These are phyloP conservation scores for Nitzschia inconspicua DNA, from an alignment of 108 stramenopile species.

Conservation along the genomic window DNA sequence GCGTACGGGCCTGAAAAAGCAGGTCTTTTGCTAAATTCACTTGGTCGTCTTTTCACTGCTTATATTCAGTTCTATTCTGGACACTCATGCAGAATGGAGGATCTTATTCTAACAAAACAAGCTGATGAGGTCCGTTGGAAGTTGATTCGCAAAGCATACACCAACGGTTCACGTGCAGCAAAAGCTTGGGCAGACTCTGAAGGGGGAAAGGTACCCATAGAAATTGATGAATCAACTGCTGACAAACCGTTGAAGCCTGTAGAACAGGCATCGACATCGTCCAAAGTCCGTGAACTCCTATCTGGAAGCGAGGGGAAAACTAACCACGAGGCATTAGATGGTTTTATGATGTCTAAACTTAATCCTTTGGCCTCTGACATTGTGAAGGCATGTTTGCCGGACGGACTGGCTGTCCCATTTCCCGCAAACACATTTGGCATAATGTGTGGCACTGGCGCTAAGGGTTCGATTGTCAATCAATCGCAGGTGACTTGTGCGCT, in stretches of 20 bases:
- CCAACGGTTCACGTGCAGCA: slow-evolving; percentile 75
- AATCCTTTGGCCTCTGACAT: slow-evolving; percentile 90
- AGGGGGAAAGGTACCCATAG: slow-evolving; percentile 86
- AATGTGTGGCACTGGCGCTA: slow-evolving; percentile 98
- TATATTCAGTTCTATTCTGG: slow-evolving; percentile 93
- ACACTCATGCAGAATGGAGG: slow-evolving; percentile 97
- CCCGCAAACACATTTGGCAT: slow-evolving; percentile 95
- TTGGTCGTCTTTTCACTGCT: slow-evolving; percentile 95
- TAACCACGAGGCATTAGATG: slow-evolving; percentile 88
- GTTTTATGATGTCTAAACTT: slow-evolving; percentile 92
- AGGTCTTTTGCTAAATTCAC: slow-evolving; percentile 80
- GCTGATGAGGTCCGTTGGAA: slow-evolving; percentile 76
- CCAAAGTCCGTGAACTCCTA: slow-evolving; percentile 73
- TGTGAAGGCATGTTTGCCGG: slow-evolving; percentile 94
- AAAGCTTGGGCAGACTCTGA: slow-evolving; percentile 93
- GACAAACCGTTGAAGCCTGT: slow-evolving; percentile 71
- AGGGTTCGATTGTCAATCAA: slow-evolving; percentile 98
- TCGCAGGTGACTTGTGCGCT: slow-evolving; percentile 97
- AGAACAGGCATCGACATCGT: slow-evolving; percentile 72
- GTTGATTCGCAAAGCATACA: slow-evolving; percentile 78
- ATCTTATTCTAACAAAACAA: slow-evolving; percentile 84
- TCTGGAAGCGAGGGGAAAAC: slow-evolving; percentile 79
- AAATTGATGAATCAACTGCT: slow-evolving; percentile 42
- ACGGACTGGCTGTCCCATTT: slow-evolving; percentile 95
- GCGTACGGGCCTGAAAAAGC: slow-evolving; percentile 93